These are phyloP conservation scores for Saccharomyces hybrid DNA, from an alignment of 1,139 yeast species.

Conservation along the genomic window DNA sequence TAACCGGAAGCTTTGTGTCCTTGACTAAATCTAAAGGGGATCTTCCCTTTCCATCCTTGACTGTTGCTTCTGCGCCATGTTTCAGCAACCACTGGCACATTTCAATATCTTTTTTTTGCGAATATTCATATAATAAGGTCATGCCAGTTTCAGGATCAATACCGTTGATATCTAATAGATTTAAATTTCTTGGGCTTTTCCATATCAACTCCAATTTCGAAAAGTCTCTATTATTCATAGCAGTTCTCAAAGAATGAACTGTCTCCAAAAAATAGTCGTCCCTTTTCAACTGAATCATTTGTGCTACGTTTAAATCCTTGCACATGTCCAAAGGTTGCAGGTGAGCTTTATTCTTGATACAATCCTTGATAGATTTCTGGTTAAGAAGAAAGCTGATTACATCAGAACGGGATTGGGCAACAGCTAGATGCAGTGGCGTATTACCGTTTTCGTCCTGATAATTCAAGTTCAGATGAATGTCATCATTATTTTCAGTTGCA, in stretches of 20 bases:
- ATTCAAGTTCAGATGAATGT: constrained; percentile 50
- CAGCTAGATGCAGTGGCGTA: constrained; percentile 89
- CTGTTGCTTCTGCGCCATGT: constrained; percentile 96
- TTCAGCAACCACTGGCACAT: constrained; percentile 87
- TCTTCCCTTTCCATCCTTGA: constrained; percentile 73
- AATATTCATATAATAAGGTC: constrained; percentile 87
- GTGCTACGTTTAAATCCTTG: constrained; percentile 56
- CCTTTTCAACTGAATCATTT: constrained; percentile 71
- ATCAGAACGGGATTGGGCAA: constrained; percentile 63
- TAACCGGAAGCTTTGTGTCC: constrained; percentile 31
- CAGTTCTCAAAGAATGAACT: constrained; percentile 62
- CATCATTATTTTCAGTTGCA: constrained; percentile 4
- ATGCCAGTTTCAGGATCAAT: constrained; percentile 91
- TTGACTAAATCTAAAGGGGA: constrained; percentile 68
- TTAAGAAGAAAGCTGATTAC: constrained; percentile 51
- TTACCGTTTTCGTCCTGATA: constrained; percentile 75
- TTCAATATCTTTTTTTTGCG: constrained; percentile 62
- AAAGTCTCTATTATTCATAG: constrained; percentile 64
- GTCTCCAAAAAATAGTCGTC: constrained; percentile 73
- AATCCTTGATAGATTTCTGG: constrained; percentile 57
- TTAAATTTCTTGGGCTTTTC: constrained; percentile 68
- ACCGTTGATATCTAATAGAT: constrained; percentile 85
- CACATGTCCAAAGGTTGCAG: constrained; percentile 82
- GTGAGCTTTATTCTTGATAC: constrained; percentile 61
- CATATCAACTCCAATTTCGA: constrained; percentile 58